Evolutionary conservation across 2,329 filamentous ascomycete species (phyloP).

Genomic region (Pseudogymnoascus sp.): DNA sequence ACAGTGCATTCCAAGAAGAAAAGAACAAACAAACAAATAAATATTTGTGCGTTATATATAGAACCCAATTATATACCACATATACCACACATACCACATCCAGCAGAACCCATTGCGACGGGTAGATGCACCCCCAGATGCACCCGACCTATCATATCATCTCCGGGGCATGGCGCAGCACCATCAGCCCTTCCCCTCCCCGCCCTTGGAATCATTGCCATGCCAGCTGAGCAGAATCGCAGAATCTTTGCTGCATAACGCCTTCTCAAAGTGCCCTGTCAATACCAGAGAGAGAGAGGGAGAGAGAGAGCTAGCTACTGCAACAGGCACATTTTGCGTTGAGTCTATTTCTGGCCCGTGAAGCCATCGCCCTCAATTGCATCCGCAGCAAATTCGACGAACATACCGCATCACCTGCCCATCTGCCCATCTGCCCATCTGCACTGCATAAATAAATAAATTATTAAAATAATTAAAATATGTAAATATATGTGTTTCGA

Average conservation of each 20-base stretch:
- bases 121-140: background rate
- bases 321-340: background rate
- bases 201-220: background rate
- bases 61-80: background rate
- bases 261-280: background rate
- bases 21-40: background rate
- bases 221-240: background rate
- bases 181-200: background rate
- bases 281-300: background rate
- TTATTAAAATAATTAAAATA: background rate
- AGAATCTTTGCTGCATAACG: background rate
- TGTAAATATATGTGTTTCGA: constrained; percentile 1
- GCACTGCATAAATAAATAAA: background rate
- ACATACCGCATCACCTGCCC: background rate
- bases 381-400: background rate
- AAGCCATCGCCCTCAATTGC: background rate
- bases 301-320: background rate
- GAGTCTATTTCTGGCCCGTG: background rate
- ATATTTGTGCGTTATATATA: background rate
- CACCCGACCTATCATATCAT: background rate
- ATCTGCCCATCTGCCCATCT: too few relatives aligned
- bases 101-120: background rate
- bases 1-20: too few relatives aligned
- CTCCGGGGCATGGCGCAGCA: background rate
- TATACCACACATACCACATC: too few relatives aligned